Evolutionary conservation across 768 basidiomycete species (phyloP), one percentile per base, ranked within the genome.

Genomic region (Tricholoma sp.): DNA sequence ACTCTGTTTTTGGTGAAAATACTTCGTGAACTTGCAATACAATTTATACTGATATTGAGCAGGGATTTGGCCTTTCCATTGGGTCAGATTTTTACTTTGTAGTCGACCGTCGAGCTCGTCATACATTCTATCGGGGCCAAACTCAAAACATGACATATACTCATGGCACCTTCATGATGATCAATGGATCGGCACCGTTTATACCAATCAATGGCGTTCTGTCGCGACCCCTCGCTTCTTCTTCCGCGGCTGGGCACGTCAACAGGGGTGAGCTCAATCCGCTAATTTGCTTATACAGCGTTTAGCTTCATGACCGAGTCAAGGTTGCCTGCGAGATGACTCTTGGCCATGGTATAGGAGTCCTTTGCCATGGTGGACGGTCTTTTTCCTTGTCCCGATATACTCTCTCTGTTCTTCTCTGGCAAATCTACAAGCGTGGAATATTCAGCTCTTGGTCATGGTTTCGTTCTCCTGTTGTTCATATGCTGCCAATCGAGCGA

Each of bases 41-140:
- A 52, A 31, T 49, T 20, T 39, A 34, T 41, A 50, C 49, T 48
- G 17, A 50, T 39, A 3, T 20, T 32, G 13, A 44, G 3, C 57
- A 90, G 89, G 91, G 91, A 7, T 93, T 92, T 65, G 89, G 91
- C 47, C 72, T 93, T 55, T 88, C 87, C 18, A 88, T 92, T 57
- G 91, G 91, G 37, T 91, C 88, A 4, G 91, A 93, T 63, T 72
- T 92, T 52, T 91, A 86, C 68, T 78, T 91, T 42, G 76, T 89
- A 2, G 73, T 92, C 44, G 85, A 90, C 66, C 78, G 75, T 13
- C 75, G 73, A 49, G 86, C 86, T 34, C 75, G 77, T 50, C 70
- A 65, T 36, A 51, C 78, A 70, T 78, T 82, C 72, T 72, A 84
- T 76, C 70, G 71, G 64, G 66, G 74, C 64, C 61, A 65, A 58